Conservation (phyloP, 805 yeast species). For the Yamadazyma takamatsuzukensis region DNA sequence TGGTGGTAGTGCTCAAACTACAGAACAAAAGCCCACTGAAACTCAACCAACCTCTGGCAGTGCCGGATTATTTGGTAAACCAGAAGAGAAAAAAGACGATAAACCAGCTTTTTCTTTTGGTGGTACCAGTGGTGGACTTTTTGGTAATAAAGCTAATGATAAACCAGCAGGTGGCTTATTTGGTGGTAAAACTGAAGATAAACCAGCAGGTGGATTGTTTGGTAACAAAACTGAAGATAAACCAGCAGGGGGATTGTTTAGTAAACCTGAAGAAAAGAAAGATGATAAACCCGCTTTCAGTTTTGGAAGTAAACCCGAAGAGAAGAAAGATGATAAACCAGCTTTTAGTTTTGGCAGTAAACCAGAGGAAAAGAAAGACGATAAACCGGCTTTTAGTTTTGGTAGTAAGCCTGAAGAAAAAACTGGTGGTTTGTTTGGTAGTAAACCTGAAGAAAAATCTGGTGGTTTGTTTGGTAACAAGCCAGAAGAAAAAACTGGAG, state of each 20-base stretch:
- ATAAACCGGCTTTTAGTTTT: conserved; percentile 14
- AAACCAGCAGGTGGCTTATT: conserved; percentile 14
- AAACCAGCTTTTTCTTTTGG: conserved; percentile 17
- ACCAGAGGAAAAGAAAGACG: conserved; percentile 17
- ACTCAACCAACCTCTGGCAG: conserved; percentile 11
- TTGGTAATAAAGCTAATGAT: conserved; percentile 16
- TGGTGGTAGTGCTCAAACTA: too few species aligned
- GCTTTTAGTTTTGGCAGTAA: conserved; percentile 8
- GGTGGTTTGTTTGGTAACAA: conserved; percentile 11
- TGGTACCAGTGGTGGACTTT: conserved; percentile 12
- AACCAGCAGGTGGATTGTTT: conserved; percentile 17
- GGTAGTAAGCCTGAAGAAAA: conserved; percentile 6
- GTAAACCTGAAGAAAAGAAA: conserved; percentile 16
- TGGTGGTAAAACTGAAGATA: conserved; percentile 19
- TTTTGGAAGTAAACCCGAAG: conserved; percentile 12
- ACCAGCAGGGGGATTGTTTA: conserved; percentile 12
- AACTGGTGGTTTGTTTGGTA: not conserved
- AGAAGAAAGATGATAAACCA: conserved; percentile 19
- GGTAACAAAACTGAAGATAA: too few species aligned
- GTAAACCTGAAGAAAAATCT: conserved; percentile 13
- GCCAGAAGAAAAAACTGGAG: conserved; percentile 8
- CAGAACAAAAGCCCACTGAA: conserved; percentile 4
- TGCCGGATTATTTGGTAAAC: conserved; percentile 13
- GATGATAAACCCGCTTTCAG: conserved; percentile 17
- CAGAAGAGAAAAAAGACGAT: conserved; percentile 16